Base-by-base conservation (phyloP, 2,329 filamentous ascomycete species). In the Monilinia laxa region DNA sequence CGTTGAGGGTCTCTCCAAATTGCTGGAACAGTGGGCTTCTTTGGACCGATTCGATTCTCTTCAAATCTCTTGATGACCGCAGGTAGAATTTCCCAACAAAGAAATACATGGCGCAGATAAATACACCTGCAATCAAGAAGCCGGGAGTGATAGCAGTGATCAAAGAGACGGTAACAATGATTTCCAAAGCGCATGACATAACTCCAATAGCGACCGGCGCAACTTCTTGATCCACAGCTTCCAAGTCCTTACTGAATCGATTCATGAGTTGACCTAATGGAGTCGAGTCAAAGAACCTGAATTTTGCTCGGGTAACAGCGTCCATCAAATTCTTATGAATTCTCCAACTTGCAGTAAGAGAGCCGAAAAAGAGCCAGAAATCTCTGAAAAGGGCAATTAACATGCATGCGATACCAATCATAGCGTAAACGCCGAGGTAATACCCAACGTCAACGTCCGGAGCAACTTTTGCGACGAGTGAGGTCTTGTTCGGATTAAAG, bases 191-290 rank as follows among this genome's bases (percentile, higher is more conserved):
- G 72, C 85, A 89, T n/a, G 82, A 83, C 78, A 89, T 85, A 63
- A 89, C 85, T 64, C 87, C 86, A 72, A 98, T 93, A 28, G 95
- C 94, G 52, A 96, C 88, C 2, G 93, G 92, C 0, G 95, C 93
- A 67, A 99, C 91, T 77, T 99, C 95, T 77, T 99, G 95, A 72
- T 99, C 95, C 25, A 99, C 85, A 14, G 93, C 88, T 77, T 99
- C 93, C 18, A 99, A 86, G 77, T 99, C 95, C 79, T 98, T 98
- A 77, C 94, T 98, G 80, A 99, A 99, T 25, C 95, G 88, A 79
- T 99, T 99, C 89, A 98, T 98, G 74, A 99, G 84, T 78, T 97
- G 94, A 16, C 95, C 95, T 0, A 98, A 85, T 2, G 95, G 95
- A 0, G 95, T 99, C 1, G 94, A 90, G 75, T 99, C 95, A 75